Conservation (phyloP, 805 yeast species). For the Zygosaccharomyces rouxii region DNA sequence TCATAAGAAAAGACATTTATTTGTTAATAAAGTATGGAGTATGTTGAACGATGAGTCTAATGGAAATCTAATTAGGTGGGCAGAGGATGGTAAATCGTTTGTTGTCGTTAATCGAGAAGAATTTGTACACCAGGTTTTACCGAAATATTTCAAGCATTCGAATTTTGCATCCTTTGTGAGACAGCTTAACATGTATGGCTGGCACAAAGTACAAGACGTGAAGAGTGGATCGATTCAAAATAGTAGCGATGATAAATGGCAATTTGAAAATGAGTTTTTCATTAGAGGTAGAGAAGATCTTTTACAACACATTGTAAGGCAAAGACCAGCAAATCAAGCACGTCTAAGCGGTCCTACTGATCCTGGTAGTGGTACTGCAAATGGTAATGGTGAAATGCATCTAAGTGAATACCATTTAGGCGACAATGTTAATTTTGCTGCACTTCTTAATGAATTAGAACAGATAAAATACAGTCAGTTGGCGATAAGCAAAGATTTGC, state of each 20-base stretch:
- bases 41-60: conserved; percentile 86
- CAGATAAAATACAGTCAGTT: conserved; percentile 71
- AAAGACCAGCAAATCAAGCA: conserved; percentile 36
- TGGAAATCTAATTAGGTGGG: conserved; percentile 73
- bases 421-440: conserved; percentile 11
- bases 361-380: conserved; percentile 4
- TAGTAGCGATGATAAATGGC: conserved; percentile 75
- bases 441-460: conserved; percentile 65
- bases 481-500: conserved; percentile 77
- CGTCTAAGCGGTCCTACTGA: conserved; percentile 4
- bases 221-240: conserved; percentile 63
- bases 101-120: conserved; percentile 76
- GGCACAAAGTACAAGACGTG: conserved; percentile 97
- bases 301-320: conserved; percentile 79
- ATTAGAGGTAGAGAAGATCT: conserved; percentile 74
- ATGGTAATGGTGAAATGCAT: conserved; percentile 12
- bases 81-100: conserved; percentile 78
- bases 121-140: conserved; percentile 79
- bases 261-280: conserved; percentile 81
- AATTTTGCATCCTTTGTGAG: conserved; percentile 95
- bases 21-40: conserved; percentile 89
- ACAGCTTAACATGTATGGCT: conserved; percentile 96
- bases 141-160: conserved; percentile 90
- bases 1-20: conserved; percentile 71
- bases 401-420: conserved; percentile 15